Evolutionary conservation across 352 stramenopile genomes (phyloP).

Genomic region (Phytophthora aleatoria): DNA sequence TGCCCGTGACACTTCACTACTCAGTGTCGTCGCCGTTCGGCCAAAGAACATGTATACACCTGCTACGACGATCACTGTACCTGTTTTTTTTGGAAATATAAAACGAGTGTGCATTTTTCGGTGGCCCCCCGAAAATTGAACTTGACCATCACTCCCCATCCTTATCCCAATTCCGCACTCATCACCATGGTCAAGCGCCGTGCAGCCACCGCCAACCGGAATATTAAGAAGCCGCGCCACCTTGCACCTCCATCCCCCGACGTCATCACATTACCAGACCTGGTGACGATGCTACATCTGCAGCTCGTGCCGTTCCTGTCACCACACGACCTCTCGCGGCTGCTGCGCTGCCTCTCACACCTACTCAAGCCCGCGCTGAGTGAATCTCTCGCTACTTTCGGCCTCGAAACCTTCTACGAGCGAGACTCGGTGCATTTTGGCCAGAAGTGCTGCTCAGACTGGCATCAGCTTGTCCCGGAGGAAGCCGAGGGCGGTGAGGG

Average conservation of each 20-base stretch:
- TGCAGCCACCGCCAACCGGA: not conserved
- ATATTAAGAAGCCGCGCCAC: conserved; percentile 14
- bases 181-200: conserved; percentile 12
- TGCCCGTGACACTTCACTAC: no score
- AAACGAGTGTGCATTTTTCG: conserved; percentile 1
- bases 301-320: conserved; percentile 33
- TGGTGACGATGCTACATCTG: conserved; percentile 31
- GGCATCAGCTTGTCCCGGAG: conserved; percentile 31
- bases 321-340: conserved; percentile 24
- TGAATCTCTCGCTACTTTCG: conserved; percentile 21
- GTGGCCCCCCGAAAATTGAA: conserved; percentile 20
- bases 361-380: conserved; percentile 7
- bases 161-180: conserved; percentile 11
- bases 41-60: no score
- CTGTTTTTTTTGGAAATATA: no score
- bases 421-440: conserved; percentile 22
- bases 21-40: not conserved
- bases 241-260: not conserved
- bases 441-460: conserved; percentile 28
- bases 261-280: conserved; percentile 11
- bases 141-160: conserved; percentile 30
- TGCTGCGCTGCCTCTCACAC: conserved; percentile 14
- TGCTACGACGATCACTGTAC: no score
- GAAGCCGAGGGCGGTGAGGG: conserved; percentile 22
- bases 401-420: conserved; percentile 22